Base-by-base conservation (phyloP, 306 rosid species). In the Quercus mongolica region DNA sequence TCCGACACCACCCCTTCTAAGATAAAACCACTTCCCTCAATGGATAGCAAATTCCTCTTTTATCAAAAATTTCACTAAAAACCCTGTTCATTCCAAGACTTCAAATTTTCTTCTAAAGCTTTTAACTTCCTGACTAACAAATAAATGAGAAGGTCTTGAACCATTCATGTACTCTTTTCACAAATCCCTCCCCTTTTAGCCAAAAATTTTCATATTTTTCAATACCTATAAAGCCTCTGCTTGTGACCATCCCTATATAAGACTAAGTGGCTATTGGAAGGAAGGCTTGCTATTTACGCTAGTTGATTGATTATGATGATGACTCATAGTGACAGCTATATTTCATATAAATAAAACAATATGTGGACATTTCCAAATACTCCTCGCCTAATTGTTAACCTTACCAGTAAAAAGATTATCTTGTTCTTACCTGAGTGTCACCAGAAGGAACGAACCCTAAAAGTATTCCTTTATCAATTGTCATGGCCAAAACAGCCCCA, bases 401-500 rank as follows among this genome's bases (percentile, higher is more conserved):
- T 72, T 14, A 56, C 21, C 49, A 61, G 54, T 76, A 5, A 77
- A 69, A 77, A 63, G 55, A 63, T 5, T 56, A 33, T 72, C 56
- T 18, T 69, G 35, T 55, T 56, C 63, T 78, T 85, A 93, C 99
- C 97, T 85, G 76, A 68, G 57, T 70, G 69, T 87, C 88, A 56
- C 82, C 85, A 44, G 99, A 95, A 77, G 98, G 94, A 83, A 91
- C 76, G 76, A 95, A 95, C 56, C 94, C 99, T 38, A 95, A 81
- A 83, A 95, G 98, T 86, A 95, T 75, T 80, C 99, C 99, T 88
- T 77, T 88, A 57, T 91, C 82, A 44, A 95, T 84, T 10, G 99
- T 79, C 98, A 95, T 90, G 26, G 99, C 99, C 18, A 91, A 89
- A 77, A 95, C 98, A 58, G 76, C 87, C 63, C 99, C 99, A 49